Conservation (phyloP, 2,329 filamentous ascomycete genomes). For the Didymella glomerata region DNA sequence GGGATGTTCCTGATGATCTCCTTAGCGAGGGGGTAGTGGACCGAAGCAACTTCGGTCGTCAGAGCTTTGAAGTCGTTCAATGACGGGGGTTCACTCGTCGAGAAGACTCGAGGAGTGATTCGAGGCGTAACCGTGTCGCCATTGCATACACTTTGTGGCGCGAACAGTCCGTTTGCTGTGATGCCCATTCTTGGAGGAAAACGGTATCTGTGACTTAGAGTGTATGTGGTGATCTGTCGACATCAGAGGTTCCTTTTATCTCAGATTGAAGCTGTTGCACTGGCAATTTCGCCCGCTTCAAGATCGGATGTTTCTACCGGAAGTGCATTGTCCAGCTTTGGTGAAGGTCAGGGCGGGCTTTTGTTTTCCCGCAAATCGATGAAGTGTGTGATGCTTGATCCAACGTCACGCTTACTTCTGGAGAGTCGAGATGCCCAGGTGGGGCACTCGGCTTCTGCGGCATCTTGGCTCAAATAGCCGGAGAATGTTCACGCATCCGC, state of each 20-base stretch:
- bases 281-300: constrained; percentile 2
- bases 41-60: constrained; percentile 53
- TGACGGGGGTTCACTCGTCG: constrained; percentile 45
- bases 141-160: neutral
- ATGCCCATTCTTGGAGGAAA: neutral
- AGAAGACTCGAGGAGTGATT: constrained; percentile 41
- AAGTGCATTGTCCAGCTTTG: neutral
- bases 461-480: constrained; percentile 17
- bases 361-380: neutral
- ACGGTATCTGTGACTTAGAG: neutral
- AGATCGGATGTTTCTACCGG: neutral
- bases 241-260: neutral
- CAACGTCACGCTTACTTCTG: neutral
- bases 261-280: neutral
- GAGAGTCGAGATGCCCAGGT: neutral
- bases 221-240: neutral
- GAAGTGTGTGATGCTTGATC: neutral
- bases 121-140: constrained; percentile 3
- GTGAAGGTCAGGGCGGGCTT: too few relatives aligned
- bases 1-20: constrained; percentile 62
- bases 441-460: constrained; percentile 16
- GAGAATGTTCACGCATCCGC: neutral
- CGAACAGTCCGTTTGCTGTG: constrained; percentile 4
- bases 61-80: constrained; percentile 57
- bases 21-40: constrained; percentile 59